A percentile compares a stretch with the other conserved stretches of the same genome.
phyloP scores from a whole-genome alignment of 805 yeast species.

The Starmerella vaccinii region DNA sequence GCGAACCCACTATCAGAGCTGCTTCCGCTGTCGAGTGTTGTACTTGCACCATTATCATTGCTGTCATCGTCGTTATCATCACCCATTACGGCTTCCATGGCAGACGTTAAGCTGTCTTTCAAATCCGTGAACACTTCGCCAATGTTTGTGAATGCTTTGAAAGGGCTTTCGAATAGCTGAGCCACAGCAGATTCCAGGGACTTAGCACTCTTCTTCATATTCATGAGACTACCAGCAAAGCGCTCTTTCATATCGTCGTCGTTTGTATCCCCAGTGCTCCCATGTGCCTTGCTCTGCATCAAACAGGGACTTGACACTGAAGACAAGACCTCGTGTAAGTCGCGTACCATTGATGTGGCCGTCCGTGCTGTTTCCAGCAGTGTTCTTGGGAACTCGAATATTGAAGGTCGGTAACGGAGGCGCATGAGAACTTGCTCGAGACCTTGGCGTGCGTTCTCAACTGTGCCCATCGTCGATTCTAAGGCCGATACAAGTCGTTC shows the following conservation, averaged over 20 bases:
- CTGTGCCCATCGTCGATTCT: not conserved
- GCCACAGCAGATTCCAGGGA: not conserved
- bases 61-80: not conserved
- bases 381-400: not conserved
- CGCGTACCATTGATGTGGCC: not conserved
- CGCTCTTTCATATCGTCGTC: not conserved
- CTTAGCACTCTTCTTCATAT: not conserved
- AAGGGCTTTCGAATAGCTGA: conserved; percentile 1
- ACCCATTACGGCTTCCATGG: not conserved
- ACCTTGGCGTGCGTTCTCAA: not conserved
- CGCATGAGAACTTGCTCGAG: not conserved
- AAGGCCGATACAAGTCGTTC: not conserved
- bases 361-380: not conserved
- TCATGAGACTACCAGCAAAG: not conserved
- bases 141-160: conserved; percentile 1
- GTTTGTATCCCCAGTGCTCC: not conserved
- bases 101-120: not conserved
- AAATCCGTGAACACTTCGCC: not conserved
- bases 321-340: not conserved
- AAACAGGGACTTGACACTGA: not conserved
- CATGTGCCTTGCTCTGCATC: not conserved
- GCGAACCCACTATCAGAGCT: conserved; percentile 4
- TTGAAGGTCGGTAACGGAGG: not conserved
- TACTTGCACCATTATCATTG: not conserved
- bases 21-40: not conserved